These are phyloP conservation scores for Tulasnella sp. DNA, from an alignment of 768 basidiomycete genomes.

Conservation along the genomic window DNA sequence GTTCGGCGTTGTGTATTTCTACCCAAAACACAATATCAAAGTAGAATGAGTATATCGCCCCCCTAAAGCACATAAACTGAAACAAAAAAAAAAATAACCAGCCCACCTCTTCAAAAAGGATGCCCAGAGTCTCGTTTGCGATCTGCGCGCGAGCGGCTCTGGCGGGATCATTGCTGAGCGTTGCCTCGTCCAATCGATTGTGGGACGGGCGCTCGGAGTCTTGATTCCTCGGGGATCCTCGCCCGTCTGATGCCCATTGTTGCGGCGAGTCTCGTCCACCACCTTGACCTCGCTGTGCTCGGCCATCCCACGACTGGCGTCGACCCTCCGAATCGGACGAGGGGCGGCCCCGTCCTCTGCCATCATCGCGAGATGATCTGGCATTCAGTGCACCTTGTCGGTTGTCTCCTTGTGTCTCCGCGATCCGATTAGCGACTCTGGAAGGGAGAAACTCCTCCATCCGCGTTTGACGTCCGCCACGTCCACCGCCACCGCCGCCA, in stretches of 20 bases:
- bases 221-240: not conserved
- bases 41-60: not conserved
- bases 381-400: not conserved
- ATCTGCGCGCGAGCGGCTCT: not conserved
- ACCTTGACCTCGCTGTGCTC: not conserved
- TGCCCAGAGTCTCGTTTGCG: slow-evolving; percentile 13
- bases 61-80: not conserved
- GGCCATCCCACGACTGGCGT: not conserved
- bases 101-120: slow-evolving; percentile 22
- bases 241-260: not conserved
- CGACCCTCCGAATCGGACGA: not conserved
- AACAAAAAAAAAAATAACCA: too few relatives aligned
- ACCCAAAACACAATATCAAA: not conserved
- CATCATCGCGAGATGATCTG: not conserved
- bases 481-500: not conserved
- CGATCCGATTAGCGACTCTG: slow-evolving; percentile 2
- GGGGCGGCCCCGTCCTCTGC: not conserved
- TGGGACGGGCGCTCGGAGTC: not conserved
- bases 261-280: not conserved
- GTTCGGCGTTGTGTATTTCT: slow-evolving; percentile 19
- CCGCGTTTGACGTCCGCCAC: not conserved
- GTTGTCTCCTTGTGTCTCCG: not conserved
- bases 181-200: slow-evolving; percentile 21
- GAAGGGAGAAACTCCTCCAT: not conserved
- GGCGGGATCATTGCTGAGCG: slow-evolving; percentile 18